A percentile compares a stretch with the other conserved stretches of the same genome.
Evolutionary conservation across 495 filamentous ascomycete genomes (phyloP).

Genomic region (Cudoniella acicularis): DNA sequence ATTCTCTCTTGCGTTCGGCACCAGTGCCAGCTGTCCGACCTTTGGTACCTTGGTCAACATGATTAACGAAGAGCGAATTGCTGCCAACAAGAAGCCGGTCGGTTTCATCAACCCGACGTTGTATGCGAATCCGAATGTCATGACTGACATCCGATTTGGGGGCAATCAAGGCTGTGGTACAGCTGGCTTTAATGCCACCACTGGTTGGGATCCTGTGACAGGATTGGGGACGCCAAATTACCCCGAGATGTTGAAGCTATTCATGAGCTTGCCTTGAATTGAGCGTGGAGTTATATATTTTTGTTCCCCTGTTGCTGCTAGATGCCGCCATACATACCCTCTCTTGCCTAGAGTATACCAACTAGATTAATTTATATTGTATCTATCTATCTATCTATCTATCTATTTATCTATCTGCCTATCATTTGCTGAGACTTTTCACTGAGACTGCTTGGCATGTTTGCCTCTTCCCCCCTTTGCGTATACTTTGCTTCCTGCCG

Average conservation of each 20-base stretch:
- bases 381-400: no score
- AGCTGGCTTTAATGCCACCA: constrained; percentile 46
- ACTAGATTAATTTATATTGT: no score
- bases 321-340: no score
- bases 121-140: constrained; percentile 55
- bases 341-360: no score
- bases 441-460: no score
- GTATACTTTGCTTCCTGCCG: no score
- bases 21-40: constrained; percentile 36
- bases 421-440: no score
- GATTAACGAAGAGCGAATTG: constrained; percentile 59
- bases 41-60: constrained; percentile 49
- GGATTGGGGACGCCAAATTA: constrained; percentile 56
- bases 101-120: constrained; percentile 60
- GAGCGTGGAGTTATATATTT: no score
- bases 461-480: no score
- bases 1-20: constrained; percentile 48
- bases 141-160: constrained; percentile 60
- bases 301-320: no score
- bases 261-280: constrained; percentile 24
- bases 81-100: constrained; percentile 49
- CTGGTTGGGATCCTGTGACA: constrained; percentile 63
- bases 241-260: constrained; percentile 30
- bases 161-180: constrained; percentile 57
- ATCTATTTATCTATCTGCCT: no score